Evolutionary conservation across 345 rosid genomes (phyloP), one percentile per base, ranked within the genome.

Genomic region (Conringia planisiliqua): DNA sequence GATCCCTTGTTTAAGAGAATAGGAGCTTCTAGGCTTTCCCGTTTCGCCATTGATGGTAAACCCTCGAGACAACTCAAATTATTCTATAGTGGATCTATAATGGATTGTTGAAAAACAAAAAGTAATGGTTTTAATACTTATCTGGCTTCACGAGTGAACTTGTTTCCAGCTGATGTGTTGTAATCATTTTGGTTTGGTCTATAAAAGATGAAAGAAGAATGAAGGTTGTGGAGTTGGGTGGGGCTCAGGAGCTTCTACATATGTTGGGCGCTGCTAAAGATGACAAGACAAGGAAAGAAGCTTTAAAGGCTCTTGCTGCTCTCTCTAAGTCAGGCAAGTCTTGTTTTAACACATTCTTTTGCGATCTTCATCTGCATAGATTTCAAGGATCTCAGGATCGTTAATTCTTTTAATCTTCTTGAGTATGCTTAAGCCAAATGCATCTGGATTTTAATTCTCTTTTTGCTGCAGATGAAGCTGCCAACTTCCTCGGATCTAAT

Each of bases 1-100:
- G 98, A 94, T 82, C 97, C 97, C 3, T 84, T 89, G 84, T 91
- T 88, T 81, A 94, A 91, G 80, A 80, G 98, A 76, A 84, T 84
- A 78, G 98, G 98, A 42, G 98, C 98, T 65, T 90, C 97, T 51
- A 82, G 97, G 84, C 82, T 94, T 70, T 81, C 95, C 36, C 88
- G 95, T 71, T 90, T 88, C 70, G 96, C 98, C 20, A 72, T 83
- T 54, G 91, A 91, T 62, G 97, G 96, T 94, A 83, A 59, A 12
- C 16, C 39, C 14, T 62, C 20, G 35, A 6, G 3, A 29, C 46
- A 32, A 8, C 38, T 56, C 65, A 35, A 36, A 33, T 20, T 40
- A 0, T 24, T 24, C 50, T 35, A 17, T 36, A 14, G 35, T 67
- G 14, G 61, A 36, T 24, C 50, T 35, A 17, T 36, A 14, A 50